These are phyloP conservation scores for Penstemon newberryi DNA, from an alignment of 257 asterid genomes.

Conservation along the genomic window DNA sequence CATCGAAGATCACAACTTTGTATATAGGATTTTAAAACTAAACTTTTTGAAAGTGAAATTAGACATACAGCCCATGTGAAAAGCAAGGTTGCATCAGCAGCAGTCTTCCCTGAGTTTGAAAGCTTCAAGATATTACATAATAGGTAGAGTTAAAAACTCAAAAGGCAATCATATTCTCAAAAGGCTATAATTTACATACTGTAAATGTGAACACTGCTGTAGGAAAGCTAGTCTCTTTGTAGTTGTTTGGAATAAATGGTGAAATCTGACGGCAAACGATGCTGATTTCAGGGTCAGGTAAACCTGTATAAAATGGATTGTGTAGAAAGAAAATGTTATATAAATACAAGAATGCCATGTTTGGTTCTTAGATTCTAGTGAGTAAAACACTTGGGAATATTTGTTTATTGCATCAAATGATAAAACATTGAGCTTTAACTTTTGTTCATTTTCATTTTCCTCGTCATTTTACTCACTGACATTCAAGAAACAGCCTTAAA, in stretches of 20 bases:
- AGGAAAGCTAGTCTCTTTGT: constrained; percentile 81
- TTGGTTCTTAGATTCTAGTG: too few species aligned
- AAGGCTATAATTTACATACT: constrained; percentile 28
- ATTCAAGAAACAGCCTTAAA: not conserved
- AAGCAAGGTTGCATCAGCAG: constrained; percentile 43
- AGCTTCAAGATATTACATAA: constrained; percentile 28
- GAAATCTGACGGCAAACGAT: constrained; percentile 78
- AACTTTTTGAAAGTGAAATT: not conserved
- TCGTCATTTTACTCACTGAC: too few species aligned
- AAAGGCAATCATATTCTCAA: not conserved
- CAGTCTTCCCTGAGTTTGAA: constrained; percentile 39
- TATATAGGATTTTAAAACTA: not conserved
- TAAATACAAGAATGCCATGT: too few species aligned
- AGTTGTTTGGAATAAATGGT: constrained; percentile 78
- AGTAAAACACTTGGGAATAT: too few species aligned
- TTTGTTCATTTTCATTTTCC: too few species aligned
- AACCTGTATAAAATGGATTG: constrained; percentile 40
- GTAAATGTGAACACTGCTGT: constrained; percentile 69
- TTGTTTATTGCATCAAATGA: too few species aligned
- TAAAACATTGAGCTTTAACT: too few species aligned
- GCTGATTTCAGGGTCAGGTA: constrained; percentile 76
- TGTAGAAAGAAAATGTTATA: too few species aligned
- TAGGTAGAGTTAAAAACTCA: not conserved
- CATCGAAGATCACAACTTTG: not conserved
- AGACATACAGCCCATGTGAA: constrained; percentile 43